Conservation (phyloP, 352 stramenopile species). For the Blastocystis sp. region DNA sequence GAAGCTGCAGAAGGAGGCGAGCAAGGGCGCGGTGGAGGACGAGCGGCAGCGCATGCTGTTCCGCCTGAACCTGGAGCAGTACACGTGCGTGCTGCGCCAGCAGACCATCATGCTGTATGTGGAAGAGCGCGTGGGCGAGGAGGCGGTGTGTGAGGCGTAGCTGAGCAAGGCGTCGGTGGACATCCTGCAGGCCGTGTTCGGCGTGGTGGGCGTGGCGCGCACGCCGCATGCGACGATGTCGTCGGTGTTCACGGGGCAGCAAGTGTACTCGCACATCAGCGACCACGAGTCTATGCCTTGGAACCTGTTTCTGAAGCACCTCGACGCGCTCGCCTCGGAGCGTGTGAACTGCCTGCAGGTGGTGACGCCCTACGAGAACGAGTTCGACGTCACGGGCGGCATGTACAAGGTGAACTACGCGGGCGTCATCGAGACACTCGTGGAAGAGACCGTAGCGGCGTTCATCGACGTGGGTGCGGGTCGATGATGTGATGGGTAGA, state of each 20-base stretch:
- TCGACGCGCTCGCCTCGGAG: not conserved
- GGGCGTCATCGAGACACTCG: conserved; percentile 16
- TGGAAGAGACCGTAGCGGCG: conserved; percentile 28
- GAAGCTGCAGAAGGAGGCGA: not conserved
- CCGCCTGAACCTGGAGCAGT: conserved; percentile 32
- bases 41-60: conserved; percentile 29
- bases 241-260: conserved; percentile 13
- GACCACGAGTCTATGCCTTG: not conserved
- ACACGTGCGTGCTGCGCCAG: conserved; percentile 27
- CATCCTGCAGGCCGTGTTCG: conserved; percentile 10
- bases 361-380: conserved; percentile 18
- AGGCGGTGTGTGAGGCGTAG: not conserved
- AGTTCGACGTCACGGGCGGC: conserved; percentile 31
- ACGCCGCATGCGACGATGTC: not conserved
- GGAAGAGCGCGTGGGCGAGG: not conserved
- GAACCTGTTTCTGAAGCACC: conserved; percentile 26
- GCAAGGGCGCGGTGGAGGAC: not conserved
- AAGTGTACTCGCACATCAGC: conserved; percentile 1
- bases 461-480: conserved; percentile 21
- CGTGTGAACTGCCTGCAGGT: conserved; percentile 29
- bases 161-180: conserved; percentile 25
- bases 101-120: conserved; percentile 25
- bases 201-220: not conserved
- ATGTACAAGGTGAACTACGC: conserved; percentile 43
- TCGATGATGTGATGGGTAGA: not conserved